A percentile compares a stretch with the other conserved stretches of the same genome.
Conservation (phyloP, 164 flowering plant genomes). For the Chimonanthus praecox region DNA sequence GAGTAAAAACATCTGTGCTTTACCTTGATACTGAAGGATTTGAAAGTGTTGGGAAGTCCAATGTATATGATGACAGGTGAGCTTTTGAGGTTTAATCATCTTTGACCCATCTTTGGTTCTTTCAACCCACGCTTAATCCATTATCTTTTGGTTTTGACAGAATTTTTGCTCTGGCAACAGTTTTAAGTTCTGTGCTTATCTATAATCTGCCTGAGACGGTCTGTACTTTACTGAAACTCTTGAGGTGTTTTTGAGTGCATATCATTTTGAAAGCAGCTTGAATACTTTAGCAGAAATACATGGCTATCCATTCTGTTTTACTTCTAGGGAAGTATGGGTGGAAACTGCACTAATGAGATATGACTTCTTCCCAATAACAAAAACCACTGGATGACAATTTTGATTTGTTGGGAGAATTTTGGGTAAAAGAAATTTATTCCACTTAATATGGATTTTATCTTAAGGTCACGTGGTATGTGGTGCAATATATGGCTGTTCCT, state of each 20-base stretch:
- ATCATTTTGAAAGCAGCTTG: not conserved
- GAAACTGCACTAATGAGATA: not conserved
- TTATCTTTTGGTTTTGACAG: conserved; percentile 28
- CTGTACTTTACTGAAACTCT: conserved; percentile 21
- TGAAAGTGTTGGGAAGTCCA: conserved; percentile 99
- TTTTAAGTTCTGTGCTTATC: conserved; percentile 94
- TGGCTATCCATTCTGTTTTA: not conserved
- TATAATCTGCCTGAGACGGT: conserved; percentile 99
- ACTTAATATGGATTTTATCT: not conserved
- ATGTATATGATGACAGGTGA: conserved; percentile 97
- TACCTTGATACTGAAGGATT: conserved; percentile 99
- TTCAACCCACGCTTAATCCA: not conserved
- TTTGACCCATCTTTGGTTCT: conserved; percentile 1
- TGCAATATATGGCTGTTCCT: not conserved
- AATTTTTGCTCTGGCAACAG: conserved; percentile 94
- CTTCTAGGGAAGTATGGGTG: not conserved
- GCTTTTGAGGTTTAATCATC: conserved; percentile 7
- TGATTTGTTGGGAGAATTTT: not conserved
- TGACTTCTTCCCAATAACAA: no score
- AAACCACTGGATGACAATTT: not conserved
- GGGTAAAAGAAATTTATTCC: not conserved
- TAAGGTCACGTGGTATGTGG: no score
- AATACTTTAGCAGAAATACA: no score
- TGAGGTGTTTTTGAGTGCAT: not conserved
- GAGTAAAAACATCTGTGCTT: conserved; percentile 80